Percentiles rank a stretch among this genome's conserved stretches.
These are phyloP conservation scores for Plasmodium fragile DNA, from an alignment of 169 alveolate genomes.

Conservation along the genomic window DNA sequence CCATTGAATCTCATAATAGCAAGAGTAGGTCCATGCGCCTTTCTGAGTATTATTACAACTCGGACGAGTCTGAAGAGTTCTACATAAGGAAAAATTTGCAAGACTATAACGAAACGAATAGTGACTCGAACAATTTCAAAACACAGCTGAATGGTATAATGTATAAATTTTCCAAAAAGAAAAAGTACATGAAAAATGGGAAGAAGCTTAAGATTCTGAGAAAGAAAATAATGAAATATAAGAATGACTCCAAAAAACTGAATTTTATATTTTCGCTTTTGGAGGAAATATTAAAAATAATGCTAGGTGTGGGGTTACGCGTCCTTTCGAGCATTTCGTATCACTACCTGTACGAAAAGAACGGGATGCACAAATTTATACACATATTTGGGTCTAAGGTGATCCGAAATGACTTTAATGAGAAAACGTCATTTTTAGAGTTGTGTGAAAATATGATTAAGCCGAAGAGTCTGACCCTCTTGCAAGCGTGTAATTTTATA, in stretches of 20 bases:
- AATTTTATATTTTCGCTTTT: constrained; percentile 66
- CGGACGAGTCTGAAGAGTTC: constrained; percentile 72
- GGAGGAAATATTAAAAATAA: constrained; percentile 76
- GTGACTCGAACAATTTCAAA: constrained; percentile 25
- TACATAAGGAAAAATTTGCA: constrained; percentile 63
- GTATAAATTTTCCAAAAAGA: constrained; percentile 40
- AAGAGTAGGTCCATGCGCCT: background rate
- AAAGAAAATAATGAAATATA: constrained; percentile 42
- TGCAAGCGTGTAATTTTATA: constrained; percentile 71
- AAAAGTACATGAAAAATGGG: constrained; percentile 40
- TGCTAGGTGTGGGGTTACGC: constrained; percentile 71
- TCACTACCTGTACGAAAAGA: constrained; percentile 70
- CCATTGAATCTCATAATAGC: constrained; percentile 1
- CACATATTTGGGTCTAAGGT: constrained; percentile 71
- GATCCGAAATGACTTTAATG: constrained; percentile 36
- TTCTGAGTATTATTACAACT: constrained; percentile 27
- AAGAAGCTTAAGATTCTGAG: constrained; percentile 61
- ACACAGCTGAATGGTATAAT: constrained; percentile 56
- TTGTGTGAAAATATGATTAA: constrained; percentile 69
- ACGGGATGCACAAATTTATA: constrained; percentile 69
- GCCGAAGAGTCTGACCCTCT: constrained; percentile 62
- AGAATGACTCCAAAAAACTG: constrained; percentile 70
- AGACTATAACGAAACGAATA: constrained; percentile 23
- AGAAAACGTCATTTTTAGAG: constrained; percentile 32
- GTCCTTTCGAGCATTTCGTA: constrained; percentile 72